Evolutionary conservation across 2,329 filamentous ascomycete genomes (phyloP), one percentile per base, ranked within the genome.

Genomic region (Pleochaeta shiraiana): DNA sequence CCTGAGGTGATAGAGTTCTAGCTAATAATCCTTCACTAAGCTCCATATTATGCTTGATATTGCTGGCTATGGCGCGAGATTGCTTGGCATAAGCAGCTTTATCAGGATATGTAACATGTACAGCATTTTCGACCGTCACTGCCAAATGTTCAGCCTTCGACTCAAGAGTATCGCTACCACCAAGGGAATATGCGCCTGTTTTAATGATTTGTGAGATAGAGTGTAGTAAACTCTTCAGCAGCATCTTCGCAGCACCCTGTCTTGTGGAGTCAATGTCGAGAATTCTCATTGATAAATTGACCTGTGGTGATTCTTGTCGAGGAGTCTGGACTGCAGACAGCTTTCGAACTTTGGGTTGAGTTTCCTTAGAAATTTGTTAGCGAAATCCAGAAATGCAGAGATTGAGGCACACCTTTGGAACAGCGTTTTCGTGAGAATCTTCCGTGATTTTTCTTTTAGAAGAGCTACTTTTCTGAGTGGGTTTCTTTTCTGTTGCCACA

Each of bases 21-120:
- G 82, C 81, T n/a, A 97, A 77, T 64, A 98, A 77, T 47, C 86
- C 83, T 70, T 85, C 81, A 63, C 87, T 83, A 55, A 98, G 78
- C 69, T 90, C 84, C 64, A 84, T 76, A 73, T 98, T 98, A 72
- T 85, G 86, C 79, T 95, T 95, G 66, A 96, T 78, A 75, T 97
- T 97, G 75, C 88, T 88, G 61, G 84, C 78, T 68, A 98, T 81
- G 55, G 86, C 83, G 67, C 90, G 84, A 70, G 90, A 81, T 74
- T 95, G 83, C 37, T 77, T 76, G 16, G 72, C 77, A 69, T 83
- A 84, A 63, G 83, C 76, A 65, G 77, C 76, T 28, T 78, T 76
- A 37, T 75, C 76, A 0, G 78, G 76, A 65, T 85, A 80, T 0
- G 78, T 79, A 67, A 81, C 80, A 65, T 79, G 77, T 16, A 85